Conservation (phyloP, 2,329 filamentous ascomycete genomes). For the Penicillium glabrum region DNA sequence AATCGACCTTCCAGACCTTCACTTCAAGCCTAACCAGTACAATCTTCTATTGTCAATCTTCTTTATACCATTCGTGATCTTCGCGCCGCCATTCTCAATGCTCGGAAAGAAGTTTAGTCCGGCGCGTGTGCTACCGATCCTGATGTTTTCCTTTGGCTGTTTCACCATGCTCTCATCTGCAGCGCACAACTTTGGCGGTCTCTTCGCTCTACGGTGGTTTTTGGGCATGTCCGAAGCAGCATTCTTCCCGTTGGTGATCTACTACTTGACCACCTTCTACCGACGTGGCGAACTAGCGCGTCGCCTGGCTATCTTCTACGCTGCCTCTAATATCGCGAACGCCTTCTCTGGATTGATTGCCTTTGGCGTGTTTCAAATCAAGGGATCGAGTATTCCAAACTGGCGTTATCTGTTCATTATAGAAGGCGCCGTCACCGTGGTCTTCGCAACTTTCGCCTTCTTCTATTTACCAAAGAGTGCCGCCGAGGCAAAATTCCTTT, state of each 20-base stretch:
- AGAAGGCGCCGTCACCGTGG: constrained; percentile 59
- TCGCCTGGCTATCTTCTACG: constrained; percentile 72
- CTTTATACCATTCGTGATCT: constrained; percentile 72
- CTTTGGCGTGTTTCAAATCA: constrained; percentile 62
- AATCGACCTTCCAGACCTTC: constrained; percentile 41
- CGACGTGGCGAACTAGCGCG: constrained; percentile 69
- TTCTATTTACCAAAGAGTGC: constrained; percentile 68
- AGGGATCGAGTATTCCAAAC: constrained; percentile 46
- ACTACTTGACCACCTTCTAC: constrained; percentile 67
- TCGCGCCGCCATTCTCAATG: constrained; percentile 65
- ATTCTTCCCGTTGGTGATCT: constrained; percentile 70
- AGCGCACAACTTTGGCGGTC: constrained; percentile 61
- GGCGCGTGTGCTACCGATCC: constrained; percentile 61
- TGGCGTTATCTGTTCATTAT: constrained; percentile 59
- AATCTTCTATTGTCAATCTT: constrained; percentile 71
- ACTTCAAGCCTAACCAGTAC: constrained; percentile 64
- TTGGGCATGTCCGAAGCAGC: constrained; percentile 67
- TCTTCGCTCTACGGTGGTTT: constrained; percentile 69
- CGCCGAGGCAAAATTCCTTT: constrained; percentile 65
- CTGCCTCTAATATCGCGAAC: constrained; percentile 70
- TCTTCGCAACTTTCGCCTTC: constrained; percentile 64
- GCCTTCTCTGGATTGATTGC: constrained; percentile 63
- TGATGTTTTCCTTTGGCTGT: constrained; percentile 68
- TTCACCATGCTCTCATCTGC: constrained; percentile 62
- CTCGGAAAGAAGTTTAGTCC: constrained; percentile 69